Percentiles rank a stretch among this genome's conserved stretches.
These are phyloP conservation scores for Lepiota venenata DNA, from an alignment of 768 basidiomycete genomes.

Conservation along the genomic window DNA sequence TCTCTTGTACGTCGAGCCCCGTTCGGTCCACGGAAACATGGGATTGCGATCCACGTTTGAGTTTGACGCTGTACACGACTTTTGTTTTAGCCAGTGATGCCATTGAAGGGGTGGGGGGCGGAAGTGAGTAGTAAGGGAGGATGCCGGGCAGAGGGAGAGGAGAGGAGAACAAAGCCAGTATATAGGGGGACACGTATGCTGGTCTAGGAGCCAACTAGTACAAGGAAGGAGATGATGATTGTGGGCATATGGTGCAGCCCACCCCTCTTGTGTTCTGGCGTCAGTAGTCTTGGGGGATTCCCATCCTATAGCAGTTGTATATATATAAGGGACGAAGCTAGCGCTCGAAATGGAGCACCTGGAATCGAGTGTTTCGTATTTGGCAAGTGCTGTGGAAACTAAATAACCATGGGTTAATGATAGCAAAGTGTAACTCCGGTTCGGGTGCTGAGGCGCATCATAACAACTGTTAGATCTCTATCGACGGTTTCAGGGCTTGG, in stretches of 20 bases:
- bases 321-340: slow-evolving; percentile 5
- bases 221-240: not conserved
- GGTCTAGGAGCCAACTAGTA: not conserved
- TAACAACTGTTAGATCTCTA: not conserved
- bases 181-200: slow-evolving; percentile 7
- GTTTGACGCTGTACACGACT: slow-evolving; percentile 7
- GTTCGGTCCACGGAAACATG: slow-evolving; percentile 1
- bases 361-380: not conserved
- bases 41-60: slow-evolving; percentile 3
- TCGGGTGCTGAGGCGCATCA: not conserved
- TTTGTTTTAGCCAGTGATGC: slow-evolving; percentile 4
- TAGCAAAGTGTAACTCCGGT: slow-evolving; percentile 9
- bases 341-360: not conserved
- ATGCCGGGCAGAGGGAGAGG: not conserved
- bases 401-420: slow-evolving; percentile 2
- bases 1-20: slow-evolving; percentile 6
- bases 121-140: not conserved
- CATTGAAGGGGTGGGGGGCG: not conserved
- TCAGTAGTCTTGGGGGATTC: not conserved
- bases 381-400: slow-evolving; percentile 9
- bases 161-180: too few species aligned
- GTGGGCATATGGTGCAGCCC: slow-evolving; percentile 2
- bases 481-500: not conserved
- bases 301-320: not conserved
- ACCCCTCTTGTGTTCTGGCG: not conserved